phyloP scores from a whole-genome alignment of 2,329 filamentous ascomycete species.

The Aspergillus sclerotialis region DNA sequence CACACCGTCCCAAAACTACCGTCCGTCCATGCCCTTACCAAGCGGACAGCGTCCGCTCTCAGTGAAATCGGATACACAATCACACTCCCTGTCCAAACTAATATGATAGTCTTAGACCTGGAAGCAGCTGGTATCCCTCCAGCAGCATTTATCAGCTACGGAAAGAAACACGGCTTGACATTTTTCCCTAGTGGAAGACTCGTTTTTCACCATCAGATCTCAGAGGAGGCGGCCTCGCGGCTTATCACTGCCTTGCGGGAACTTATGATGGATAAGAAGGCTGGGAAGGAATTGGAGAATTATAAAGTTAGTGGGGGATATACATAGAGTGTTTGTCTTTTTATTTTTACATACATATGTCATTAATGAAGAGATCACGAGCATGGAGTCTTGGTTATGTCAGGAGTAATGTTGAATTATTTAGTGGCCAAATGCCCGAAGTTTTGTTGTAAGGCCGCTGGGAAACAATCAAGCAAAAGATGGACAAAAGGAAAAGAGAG shows the following conservation, averaged over 20 bases:
- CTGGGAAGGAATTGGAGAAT: neutral
- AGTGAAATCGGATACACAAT: constrained; percentile 15
- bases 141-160: constrained; percentile 14
- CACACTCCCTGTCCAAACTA: constrained; percentile 18
- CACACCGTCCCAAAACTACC: constrained; percentile 15
- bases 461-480: too few species aligned
- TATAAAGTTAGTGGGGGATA: constrained; percentile 1
- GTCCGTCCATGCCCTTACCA: constrained; percentile 15
- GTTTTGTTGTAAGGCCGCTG: too few species aligned
- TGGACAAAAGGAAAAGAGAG: too few species aligned
- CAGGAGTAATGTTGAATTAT: too few species aligned
- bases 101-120: constrained; percentile 20
- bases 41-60: constrained; percentile 13
- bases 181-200: constrained; percentile 16
- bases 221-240: constrained; percentile 12
- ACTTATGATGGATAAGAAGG: constrained; percentile 10
- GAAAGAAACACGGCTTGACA: constrained; percentile 11
- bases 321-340: neutral
- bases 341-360: too few species aligned
- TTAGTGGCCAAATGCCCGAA: too few species aligned
- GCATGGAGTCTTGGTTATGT: too few species aligned
- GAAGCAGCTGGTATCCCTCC: constrained; percentile 12
- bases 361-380: too few species aligned
- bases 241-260: constrained; percentile 13
- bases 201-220: constrained; percentile 22